These are phyloP conservation scores for Claviceps lovelessii DNA, from an alignment of 2,329 filamentous ascomycete species.

Conservation along the genomic window DNA sequence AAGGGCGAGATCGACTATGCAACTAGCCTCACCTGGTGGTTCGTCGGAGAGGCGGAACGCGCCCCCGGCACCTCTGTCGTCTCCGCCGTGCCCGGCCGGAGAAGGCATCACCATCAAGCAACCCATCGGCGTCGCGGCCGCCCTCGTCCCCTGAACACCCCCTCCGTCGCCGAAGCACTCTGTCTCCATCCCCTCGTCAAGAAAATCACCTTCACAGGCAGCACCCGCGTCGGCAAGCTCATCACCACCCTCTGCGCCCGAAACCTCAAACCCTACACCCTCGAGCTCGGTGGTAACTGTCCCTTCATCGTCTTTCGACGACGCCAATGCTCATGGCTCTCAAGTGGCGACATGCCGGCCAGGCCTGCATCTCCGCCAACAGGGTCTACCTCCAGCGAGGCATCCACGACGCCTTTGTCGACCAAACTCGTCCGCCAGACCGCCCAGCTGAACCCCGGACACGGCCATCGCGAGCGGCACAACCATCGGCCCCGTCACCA, in stretches of 20 bases:
- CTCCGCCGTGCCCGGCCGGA: conserved; percentile 45
- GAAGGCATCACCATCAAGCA: conserved; percentile 56
- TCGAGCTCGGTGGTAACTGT: too few relatives aligned
- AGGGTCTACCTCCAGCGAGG: conserved; percentile 43
- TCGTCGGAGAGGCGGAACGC: conserved; percentile 34
- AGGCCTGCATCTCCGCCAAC: conserved; percentile 56
- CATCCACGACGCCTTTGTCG: conserved; percentile 47
- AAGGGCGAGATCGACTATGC: conserved; percentile 42
- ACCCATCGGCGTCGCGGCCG: conserved; percentile 21
- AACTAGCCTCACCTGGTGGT: conserved; percentile 40
- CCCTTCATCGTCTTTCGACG: conserved; percentile 50
- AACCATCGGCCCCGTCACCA: conserved; percentile 23
- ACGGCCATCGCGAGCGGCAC: conserved; percentile 33
- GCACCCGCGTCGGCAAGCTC: too few relatives aligned
- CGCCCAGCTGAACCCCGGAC: conserved; percentile 42
- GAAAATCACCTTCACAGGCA: too few relatives aligned
- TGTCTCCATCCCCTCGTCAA: too few relatives aligned
- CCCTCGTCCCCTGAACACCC: conserved; percentile 43
- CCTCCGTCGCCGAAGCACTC: too few relatives aligned
- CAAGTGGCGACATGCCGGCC: conserved; percentile 60
- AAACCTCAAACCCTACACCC: too few relatives aligned
- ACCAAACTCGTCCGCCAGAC: conserved; percentile 37
- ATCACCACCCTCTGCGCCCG: too few relatives aligned
- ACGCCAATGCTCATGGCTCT: conserved; percentile 48
- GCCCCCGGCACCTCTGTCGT: conserved; percentile 45